Evolutionary conservation across 2,329 filamentous ascomycete species (phyloP), one percentile per base, ranked within the genome.

Genomic region (Akanthomyces lecanii): DNA sequence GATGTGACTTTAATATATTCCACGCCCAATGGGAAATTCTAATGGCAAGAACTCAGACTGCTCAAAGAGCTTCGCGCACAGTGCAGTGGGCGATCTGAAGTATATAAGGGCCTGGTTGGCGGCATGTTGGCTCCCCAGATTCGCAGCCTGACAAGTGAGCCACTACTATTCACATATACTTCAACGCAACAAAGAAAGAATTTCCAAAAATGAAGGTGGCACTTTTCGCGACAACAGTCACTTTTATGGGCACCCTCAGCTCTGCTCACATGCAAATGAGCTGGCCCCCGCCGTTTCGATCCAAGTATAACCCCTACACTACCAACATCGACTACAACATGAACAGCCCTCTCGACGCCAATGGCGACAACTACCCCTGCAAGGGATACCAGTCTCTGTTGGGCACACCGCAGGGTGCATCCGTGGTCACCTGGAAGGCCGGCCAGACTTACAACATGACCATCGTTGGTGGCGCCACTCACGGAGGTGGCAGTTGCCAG

Each of bases 401-500:
- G 33, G 81, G 80, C 68, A 80, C 80, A 33, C 61, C 74, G 14
- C 74, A 76, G 54, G 84, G 85, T 66, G 74, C 77, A n/a, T 75
- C 85, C 3, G 83, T 86, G n/a, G 85, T 83, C 33, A 84, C 80
- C 25, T 93, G 89, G 74, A 72, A 76, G 5, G 82, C 87, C 4
- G 90, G 90, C 36, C 74, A 80, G 62, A 75, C 77, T 28, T 86
- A 90, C 75, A 83, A 84, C 67, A 81, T 92, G 75, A 84, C 81
- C 64, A 77, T 92, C 62, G 77, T 75, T 63, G 90, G 89, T 36
- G 82, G 81, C 56, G 85, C 86, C 50, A 75, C 74, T 57, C 89
- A 92, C 76, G 78, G 80, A 40, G 90, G 90, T 42, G 90, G 90
- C 44, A 90, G 87, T 10, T 93, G 90, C 76, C 91, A 94, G 76